Conservation (phyloP, 768 basidiomycete species). For the Mycena galericulata region DNA sequence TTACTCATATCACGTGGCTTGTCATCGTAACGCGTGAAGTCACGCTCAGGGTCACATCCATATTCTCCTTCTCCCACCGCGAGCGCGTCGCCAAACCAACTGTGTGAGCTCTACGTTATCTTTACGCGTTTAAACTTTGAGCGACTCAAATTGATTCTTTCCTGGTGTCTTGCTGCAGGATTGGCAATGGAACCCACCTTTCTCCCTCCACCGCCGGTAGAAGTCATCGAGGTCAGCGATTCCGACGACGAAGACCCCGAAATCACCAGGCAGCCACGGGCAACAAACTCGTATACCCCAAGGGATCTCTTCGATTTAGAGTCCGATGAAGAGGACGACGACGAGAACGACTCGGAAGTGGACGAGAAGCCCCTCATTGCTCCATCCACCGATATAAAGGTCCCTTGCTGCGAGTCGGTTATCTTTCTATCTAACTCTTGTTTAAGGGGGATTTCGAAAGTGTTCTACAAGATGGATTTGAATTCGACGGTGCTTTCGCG, state of each 20-base stretch:
- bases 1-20: too few species aligned
- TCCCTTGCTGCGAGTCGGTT: background rate
- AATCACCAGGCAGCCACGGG: background rate
- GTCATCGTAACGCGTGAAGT: too few species aligned
- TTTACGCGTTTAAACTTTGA: too few species aligned
- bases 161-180: background rate
- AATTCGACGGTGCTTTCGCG: slow-evolving; percentile 42
- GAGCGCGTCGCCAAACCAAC: too few species aligned
- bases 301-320: slow-evolving; percentile 11
- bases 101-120: too few species aligned
- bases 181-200: slow-evolving; percentile 9
- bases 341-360: background rate
- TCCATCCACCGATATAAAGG: slow-evolving; percentile 27
- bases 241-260: slow-evolving; percentile 12
- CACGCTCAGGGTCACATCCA: too few species aligned
- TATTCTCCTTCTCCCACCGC: too few species aligned
- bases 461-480: slow-evolving; percentile 33
- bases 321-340: slow-evolving; percentile 11
- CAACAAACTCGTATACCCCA: background rate
- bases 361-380: slow-evolving; percentile 30
- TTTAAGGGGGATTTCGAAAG: slow-evolving; percentile 40
- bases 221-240: slow-evolving; percentile 18
- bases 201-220: background rate
- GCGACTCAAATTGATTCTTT: too few species aligned
- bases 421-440: background rate